Percentiles rank a stretch among this genome's conserved stretches.
Evolutionary conservation across 2,329 filamentous ascomycete genomes (phyloP).

Genomic region (Blastomyces emzantsi): DNA sequence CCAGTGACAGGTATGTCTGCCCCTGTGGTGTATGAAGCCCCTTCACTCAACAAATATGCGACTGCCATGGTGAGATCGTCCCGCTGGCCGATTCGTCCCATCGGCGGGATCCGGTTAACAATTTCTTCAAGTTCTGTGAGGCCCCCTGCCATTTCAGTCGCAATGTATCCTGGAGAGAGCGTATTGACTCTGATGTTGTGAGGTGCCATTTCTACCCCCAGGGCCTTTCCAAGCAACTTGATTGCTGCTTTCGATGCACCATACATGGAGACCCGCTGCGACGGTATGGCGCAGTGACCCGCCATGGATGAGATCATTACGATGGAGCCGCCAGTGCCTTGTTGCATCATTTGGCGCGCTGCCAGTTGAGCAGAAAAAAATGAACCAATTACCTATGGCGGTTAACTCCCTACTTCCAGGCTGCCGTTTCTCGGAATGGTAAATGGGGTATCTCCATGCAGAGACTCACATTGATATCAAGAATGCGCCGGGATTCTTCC

Average conservation of each 20-base stretch:
- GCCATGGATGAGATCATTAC: slow-evolving; percentile 35
- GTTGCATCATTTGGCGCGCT: slow-evolving; percentile 35
- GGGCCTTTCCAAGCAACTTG: slow-evolving; percentile 27
- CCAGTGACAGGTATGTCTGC: slow-evolving; percentile 41
- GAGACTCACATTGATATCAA: slow-evolving; percentile 35
- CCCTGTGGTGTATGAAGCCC: slow-evolving; percentile 36
- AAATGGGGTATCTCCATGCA: background rate
- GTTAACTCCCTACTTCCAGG: background rate
- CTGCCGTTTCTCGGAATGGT: background rate
- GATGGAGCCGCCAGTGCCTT: slow-evolving; percentile 33
- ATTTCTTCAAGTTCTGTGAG: background rate
- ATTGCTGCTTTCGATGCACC: slow-evolving; percentile 39
- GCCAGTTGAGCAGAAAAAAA: slow-evolving; percentile 37
- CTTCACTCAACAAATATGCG: slow-evolving; percentile 31
- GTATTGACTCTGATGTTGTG: slow-evolving; percentile 33
- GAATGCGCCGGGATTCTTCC: slow-evolving; percentile 35
- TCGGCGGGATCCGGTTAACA: background rate
- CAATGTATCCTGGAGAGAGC: slow-evolving; percentile 27
- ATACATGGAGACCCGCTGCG: slow-evolving; percentile 36
- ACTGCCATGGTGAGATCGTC: slow-evolving; percentile 4
- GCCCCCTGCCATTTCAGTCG: background rate
- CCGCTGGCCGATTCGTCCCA: slow-evolving; percentile 2
- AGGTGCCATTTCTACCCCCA: slow-evolving; percentile 30
- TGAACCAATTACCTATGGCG: slow-evolving; percentile 32
- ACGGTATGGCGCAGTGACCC: slow-evolving; percentile 30